These are phyloP conservation scores for Neurospora tetraspora DNA, from an alignment of 495 filamentous ascomycete species.

Conservation along the genomic window DNA sequence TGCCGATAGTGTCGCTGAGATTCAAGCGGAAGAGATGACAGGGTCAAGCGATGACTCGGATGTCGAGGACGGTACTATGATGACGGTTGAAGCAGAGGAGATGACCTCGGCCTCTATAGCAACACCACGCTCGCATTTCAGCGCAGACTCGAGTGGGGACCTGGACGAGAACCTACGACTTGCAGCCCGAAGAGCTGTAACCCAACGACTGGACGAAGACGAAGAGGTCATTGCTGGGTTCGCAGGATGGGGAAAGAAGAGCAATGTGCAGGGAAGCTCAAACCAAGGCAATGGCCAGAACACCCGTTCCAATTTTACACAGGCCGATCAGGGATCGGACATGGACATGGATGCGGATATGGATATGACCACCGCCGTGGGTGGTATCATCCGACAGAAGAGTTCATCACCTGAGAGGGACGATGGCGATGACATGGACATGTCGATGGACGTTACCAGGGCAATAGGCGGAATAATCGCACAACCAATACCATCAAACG, in stretches of 20 bases:
- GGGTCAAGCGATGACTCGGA: conserved; percentile 47
- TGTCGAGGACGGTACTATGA: conserved; percentile 61
- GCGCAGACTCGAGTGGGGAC: conserved; percentile 52
- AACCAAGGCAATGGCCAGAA: conserved; percentile 8
- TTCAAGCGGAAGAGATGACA: conserved; percentile 43
- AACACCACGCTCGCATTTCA: conserved; percentile 47
- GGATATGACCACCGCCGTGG: conserved; percentile 48
- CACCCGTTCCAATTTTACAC: neutral
- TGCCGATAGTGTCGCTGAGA: conserved; percentile 48
- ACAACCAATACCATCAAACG: conserved; percentile 22
- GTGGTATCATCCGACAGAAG: conserved; percentile 40
- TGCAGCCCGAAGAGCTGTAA: conserved; percentile 62
- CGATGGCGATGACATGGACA: conserved; percentile 58
- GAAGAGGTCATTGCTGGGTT: conserved; percentile 68
- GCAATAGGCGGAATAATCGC: conserved; percentile 73
- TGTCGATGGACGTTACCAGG: conserved; percentile 79
- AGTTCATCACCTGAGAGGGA: conserved; percentile 19
- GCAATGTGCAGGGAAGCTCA: conserved; percentile 4
- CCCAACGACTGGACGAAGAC: conserved; percentile 63
- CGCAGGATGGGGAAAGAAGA: conserved; percentile 35
- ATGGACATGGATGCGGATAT: conserved; percentile 41
- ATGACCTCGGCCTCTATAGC: conserved; percentile 55
- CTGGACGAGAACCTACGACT: conserved; percentile 69
- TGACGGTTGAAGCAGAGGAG: conserved; percentile 61
- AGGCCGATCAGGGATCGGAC: conserved; percentile 20